A percentile compares a stretch with the other conserved stretches of the same genome.
Evolutionary conservation across 2,329 filamentous ascomycete genomes (phyloP).

Genomic region (Neofusicoccum ribis): DNA sequence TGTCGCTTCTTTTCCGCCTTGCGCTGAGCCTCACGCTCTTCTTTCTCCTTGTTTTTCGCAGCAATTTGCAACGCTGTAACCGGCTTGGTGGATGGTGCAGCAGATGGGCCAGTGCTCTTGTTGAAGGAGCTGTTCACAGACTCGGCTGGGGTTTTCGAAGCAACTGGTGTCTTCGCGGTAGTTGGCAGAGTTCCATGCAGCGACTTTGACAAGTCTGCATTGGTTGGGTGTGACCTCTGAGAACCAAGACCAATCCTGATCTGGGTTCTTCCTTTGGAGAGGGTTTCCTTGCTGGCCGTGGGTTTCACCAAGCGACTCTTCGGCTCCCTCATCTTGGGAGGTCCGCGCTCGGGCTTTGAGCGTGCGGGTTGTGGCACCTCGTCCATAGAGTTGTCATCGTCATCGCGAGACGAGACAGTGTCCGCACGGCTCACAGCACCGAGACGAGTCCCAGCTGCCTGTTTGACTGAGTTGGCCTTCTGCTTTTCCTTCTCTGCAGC

Average conservation of each 20-base stretch:
- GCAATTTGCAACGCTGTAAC: conserved; percentile 63
- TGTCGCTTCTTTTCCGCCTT: conserved; percentile 82
- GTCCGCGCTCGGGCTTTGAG: conserved; percentile 53
- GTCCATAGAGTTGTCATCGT: conserved; percentile 47
- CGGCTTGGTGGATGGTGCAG: conserved; percentile 6
- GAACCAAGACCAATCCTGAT: conserved; percentile 27
- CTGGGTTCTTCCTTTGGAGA: conserved; percentile 55
- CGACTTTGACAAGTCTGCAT: conserved; percentile 16
- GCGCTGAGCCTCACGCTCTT: conserved; percentile 77
- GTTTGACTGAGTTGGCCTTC: conserved; percentile 52
- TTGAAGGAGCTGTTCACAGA: conserved; percentile 21
- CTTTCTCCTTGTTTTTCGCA: conserved; percentile 80
- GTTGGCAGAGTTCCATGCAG: conserved; percentile 12
- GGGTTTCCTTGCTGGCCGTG: conserved; percentile 53
- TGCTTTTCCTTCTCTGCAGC: conserved; percentile 35
- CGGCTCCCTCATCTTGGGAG: conserved; percentile 46
- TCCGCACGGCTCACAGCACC: conserved; percentile 15
- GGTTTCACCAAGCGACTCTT: conserved; percentile 59
- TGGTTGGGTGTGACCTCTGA: conserved; percentile 47
- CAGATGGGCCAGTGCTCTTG: neutral
- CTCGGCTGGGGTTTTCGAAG: conserved; percentile 20
- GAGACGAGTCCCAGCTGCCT: conserved; percentile 40
- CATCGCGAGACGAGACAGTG: conserved; percentile 27
- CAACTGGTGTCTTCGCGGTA: neutral
- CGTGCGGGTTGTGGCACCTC: conserved; percentile 60